phyloP scores from a whole-genome alignment of 305 asterid genomes.

The Solanum hybrid region DNA sequence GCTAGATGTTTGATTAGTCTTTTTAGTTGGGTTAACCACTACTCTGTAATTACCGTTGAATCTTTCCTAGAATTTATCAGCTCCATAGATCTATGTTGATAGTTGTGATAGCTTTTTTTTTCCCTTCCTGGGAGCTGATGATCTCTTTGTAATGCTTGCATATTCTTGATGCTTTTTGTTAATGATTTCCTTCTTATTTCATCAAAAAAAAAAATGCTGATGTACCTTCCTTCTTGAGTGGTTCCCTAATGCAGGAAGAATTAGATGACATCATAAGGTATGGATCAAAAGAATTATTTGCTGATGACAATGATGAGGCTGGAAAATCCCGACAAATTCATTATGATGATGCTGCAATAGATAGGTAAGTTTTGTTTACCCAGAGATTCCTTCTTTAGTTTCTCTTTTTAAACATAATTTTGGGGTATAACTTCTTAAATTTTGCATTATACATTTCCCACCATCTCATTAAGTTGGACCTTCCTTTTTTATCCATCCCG shows the following conservation, averaged over 20 bases:
- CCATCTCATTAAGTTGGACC: background rate
- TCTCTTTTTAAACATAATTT: slow-evolving; percentile 10
- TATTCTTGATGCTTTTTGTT: background rate
- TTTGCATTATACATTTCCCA: background rate
- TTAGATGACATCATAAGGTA: slow-evolving; percentile 93
- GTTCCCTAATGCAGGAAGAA: slow-evolving; percentile 62
- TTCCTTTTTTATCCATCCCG: background rate
- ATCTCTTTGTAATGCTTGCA: background rate
- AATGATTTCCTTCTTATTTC: background rate
- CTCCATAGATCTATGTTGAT: background rate
- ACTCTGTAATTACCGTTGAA: background rate
- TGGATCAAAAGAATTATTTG: slow-evolving; percentile 93
- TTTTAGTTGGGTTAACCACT: background rate
- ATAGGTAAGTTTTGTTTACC: slow-evolving; percentile 1
- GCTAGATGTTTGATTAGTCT: background rate
- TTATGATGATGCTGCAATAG: slow-evolving; percentile 94
- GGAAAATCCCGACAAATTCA: slow-evolving; percentile 97
- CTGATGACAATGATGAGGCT: slow-evolving; percentile 81
- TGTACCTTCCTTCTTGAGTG: background rate
- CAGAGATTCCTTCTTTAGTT: slow-evolving; percentile 5
- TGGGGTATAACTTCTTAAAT: background rate
- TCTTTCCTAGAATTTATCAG: background rate
- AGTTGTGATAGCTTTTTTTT: background rate
- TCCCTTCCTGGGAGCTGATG: background rate
- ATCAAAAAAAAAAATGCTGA: background rate